Conservation (phyloP, 2,329 filamentous ascomycete genomes). For the Anthostomella pinea region DNA sequence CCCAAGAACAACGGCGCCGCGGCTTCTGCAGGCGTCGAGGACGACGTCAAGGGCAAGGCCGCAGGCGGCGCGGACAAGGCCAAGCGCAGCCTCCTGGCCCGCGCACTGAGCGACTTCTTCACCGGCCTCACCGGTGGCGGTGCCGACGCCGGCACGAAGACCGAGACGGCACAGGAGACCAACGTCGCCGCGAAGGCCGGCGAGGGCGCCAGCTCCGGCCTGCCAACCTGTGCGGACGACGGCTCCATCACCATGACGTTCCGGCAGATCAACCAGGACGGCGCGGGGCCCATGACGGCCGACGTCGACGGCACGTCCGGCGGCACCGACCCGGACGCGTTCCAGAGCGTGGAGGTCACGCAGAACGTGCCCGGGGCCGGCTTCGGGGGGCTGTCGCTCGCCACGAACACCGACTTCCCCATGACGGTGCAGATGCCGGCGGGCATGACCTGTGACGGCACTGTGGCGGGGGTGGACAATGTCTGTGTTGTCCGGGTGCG, state of each 20-base stretch:
- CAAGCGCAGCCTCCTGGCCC: slow-evolving; percentile 25
- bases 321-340: slow-evolving; percentile 58
- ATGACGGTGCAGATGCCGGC: slow-evolving; percentile 63
- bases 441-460: slow-evolving; percentile 64
- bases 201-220: slow-evolving; percentile 48
- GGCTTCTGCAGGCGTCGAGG: slow-evolving; percentile 41
- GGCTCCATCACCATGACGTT: slow-evolving; percentile 63
- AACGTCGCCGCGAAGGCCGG: slow-evolving; percentile 55
- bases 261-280: slow-evolving; percentile 71
- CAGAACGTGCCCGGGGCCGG: slow-evolving; percentile 59
- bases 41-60: slow-evolving; percentile 33
- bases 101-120: slow-evolving; percentile 31
- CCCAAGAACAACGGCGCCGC: slow-evolving; percentile 39
- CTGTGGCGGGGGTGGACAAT: slow-evolving; percentile 55
- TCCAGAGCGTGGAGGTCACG: slow-evolving; percentile 56
- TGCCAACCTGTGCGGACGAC: slow-evolving; percentile 60
- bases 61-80: slow-evolving; percentile 7
- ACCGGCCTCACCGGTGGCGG: slow-evolving; percentile 24
- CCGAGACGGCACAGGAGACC: slow-evolving; percentile 40
- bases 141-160: slow-evolving; percentile 41
- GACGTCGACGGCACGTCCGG: slow-evolving; percentile 61
- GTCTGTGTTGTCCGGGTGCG: slow-evolving; percentile 65
- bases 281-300: slow-evolving; percentile 61
- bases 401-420: slow-evolving; percentile 62
- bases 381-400: slow-evolving; percentile 56